Conservation (phyloP, 495 filamentous ascomycete genomes). For the Cercophora scortea region DNA sequence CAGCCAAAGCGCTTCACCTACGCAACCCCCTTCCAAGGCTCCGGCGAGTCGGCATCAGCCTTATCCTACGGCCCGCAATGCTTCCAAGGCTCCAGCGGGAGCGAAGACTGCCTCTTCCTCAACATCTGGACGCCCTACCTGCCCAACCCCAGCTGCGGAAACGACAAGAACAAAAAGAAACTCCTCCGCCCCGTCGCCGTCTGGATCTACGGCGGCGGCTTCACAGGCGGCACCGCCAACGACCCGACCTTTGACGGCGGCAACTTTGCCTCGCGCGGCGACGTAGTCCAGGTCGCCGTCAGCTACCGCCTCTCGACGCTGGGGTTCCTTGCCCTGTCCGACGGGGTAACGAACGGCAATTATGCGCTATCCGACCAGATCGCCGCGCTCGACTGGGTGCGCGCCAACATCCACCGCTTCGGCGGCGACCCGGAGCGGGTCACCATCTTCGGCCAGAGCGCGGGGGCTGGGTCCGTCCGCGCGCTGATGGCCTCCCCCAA, state of each 20-base stretch:
- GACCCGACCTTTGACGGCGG: conserved; percentile 39
- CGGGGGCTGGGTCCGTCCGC: conserved; percentile 45
- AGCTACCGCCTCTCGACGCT: conserved; percentile 59
- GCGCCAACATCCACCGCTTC: conserved; percentile 50
- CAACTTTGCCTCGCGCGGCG: conserved; percentile 40
- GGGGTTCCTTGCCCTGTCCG: conserved; percentile 46
- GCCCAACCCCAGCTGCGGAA: conserved; percentile 22
- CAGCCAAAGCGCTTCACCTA: conserved; percentile 34
- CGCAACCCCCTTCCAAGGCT: conserved; percentile 25
- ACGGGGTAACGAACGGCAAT: conserved; percentile 45
- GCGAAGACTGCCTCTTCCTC: conserved; percentile 46
- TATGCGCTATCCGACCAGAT: conserved; percentile 50
- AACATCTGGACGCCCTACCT: conserved; percentile 48
- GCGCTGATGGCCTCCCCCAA: conserved; percentile 47
- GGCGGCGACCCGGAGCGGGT: conserved; percentile 55
- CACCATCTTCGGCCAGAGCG: conserved; percentile 50
- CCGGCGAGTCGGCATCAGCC: conserved; percentile 26
- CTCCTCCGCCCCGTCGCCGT: conserved; percentile 43
- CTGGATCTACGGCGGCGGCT: conserved; percentile 41
- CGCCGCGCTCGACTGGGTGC: conserved; percentile 56
- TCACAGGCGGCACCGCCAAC: conserved; percentile 31
- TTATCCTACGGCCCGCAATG: conserved; percentile 33
- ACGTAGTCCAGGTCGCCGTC: conserved; percentile 54
- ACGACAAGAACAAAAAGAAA: conserved; percentile 10
- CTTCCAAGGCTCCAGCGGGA: conserved; percentile 27